Base-by-base conservation (phyloP, 352 stramenopile species). In the Phytophthora quininea region DNA sequence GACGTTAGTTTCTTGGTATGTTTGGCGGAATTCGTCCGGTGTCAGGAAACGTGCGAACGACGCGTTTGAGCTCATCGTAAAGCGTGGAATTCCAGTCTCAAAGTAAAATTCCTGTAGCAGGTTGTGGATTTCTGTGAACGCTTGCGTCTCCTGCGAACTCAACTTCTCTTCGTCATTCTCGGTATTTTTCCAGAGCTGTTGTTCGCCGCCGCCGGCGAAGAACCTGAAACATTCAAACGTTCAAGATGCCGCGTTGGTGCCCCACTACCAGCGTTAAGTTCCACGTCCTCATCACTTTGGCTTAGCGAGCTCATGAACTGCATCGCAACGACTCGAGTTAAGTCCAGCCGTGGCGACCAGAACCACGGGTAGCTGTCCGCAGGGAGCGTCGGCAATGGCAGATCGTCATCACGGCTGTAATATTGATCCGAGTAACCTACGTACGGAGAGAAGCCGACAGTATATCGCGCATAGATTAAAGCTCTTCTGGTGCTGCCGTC, bases 41-140 rank as follows among this genome's bases (percentile, higher is more conserved):
- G 67, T 70, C 9, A 74, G 76, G 57, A 91, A 89, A 1, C 56
- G 45, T 10, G 43, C 42, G 24, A 71, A 46, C 37, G 70, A 73
- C 3, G 31, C 57, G 51, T 83, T 80, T 40, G 64, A 65, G 32
- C 59, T 67, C 42, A 51, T 52, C 4, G 58, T 12, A 37, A 89
- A 65, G 7, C 76, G 78, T 14, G 82, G 80, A 46, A 91, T 78
- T 8, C 82, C 82, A 42, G 80, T 80, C 1, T 79, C 64, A 47
- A 89, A 89, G 50, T 87, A 69, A 64, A 80, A 91, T 43, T 88
- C 80, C 32, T 67, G 58, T 1, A 86, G 61, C 19, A 71, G 69
- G 7, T 62, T 19, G 40, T 77, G 59, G 40, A 84, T 64, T 56
- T 77, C 62, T 33, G 76, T 64, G 2, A 79, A 58, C 1, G 71